Percentiles rank a stretch among this genome's conserved stretches.
These are phyloP conservation scores for Thalassiosira profunda DNA, from an alignment of 108 stramenopile genomes.

Conservation along the genomic window DNA sequence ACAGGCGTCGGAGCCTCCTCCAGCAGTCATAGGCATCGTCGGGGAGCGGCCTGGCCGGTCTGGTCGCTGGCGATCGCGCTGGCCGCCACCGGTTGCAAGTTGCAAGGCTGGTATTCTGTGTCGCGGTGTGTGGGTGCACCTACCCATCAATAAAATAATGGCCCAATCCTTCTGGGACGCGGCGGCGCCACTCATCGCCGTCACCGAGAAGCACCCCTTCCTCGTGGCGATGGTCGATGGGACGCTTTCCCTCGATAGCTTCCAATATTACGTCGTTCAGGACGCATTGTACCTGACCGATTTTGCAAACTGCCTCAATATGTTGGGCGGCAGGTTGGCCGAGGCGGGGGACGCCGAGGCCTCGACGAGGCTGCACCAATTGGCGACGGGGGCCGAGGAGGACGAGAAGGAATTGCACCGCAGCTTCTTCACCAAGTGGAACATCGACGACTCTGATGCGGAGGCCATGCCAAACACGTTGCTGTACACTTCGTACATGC, in stretches of 20 bases:
- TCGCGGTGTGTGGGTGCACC: too few species aligned
- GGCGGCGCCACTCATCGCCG: constrained; percentile 60
- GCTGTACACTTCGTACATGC: constrained; percentile 89
- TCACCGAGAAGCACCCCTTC: constrained; percentile 86
- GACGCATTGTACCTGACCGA: constrained; percentile 83
- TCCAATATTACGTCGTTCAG: constrained; percentile 84
- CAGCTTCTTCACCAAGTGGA: constrained; percentile 79
- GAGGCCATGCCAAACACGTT: constrained; percentile 81
- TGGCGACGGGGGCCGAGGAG: constrained; percentile 80
- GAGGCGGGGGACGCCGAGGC: constrained; percentile 26
- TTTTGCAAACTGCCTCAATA: constrained; percentile 67
- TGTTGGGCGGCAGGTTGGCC: constrained; percentile 50
- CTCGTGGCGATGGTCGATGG: constrained; percentile 87
- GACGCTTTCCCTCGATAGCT: constrained; percentile 59
- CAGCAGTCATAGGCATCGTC: too few species aligned
- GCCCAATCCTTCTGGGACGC: constrained; percentile 78
- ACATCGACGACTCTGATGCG: constrained; percentile 55
- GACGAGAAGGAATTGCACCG: constrained; percentile 76
- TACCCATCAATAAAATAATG: constrained; percentile 25
- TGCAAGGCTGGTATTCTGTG: too few species aligned
- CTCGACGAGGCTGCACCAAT: constrained; percentile 52
- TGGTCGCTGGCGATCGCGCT: too few species aligned
- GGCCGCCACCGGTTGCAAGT: too few species aligned
- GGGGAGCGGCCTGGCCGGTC: too few species aligned
- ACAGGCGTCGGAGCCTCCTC: too few species aligned